Percentiles rank a stretch among this genome's conserved stretches.
phyloP scores from a whole-genome alignment of 768 basidiomycete genomes.

The Russula sp. region DNA sequence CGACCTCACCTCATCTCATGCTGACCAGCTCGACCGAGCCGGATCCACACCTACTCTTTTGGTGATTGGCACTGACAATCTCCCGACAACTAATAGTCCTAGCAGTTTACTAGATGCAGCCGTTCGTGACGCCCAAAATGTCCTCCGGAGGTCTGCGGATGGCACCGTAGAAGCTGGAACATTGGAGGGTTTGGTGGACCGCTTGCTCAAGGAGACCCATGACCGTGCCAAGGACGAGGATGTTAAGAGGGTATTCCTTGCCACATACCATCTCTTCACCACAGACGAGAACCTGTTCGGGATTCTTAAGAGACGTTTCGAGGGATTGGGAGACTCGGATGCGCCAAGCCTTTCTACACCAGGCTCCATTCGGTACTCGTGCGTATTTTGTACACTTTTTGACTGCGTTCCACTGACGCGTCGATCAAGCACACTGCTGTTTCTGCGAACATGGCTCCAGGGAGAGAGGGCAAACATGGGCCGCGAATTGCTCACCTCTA shows the following conservation, averaged over 20 bases:
- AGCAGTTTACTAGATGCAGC: slow-evolving; percentile 9
- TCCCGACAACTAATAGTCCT: neutral
- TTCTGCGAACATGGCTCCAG: slow-evolving; percentile 16
- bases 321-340: slow-evolving; percentile 27
- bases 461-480: slow-evolving; percentile 17
- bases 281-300: slow-evolving; percentile 38
- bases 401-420: neutral
- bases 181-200: slow-evolving; percentile 39
- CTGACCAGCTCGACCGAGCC: neutral
- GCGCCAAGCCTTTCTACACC: neutral
- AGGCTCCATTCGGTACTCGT: slow-evolving; percentile 11
- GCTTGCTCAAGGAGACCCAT: slow-evolving; percentile 30
- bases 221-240: slow-evolving; percentile 31
- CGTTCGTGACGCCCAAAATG: slow-evolving; percentile 7
- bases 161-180: slow-evolving; percentile 38
- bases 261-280: slow-evolving; percentile 40
- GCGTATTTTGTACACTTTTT: neutral
- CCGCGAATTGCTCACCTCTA: slow-evolving; percentile 28
- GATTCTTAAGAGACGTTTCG: slow-evolving; percentile 36
- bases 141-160: slow-evolving; percentile 15
- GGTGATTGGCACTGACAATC: neutral
- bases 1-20: neutral
- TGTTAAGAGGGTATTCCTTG: slow-evolving; percentile 38
- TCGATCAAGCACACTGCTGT: slow-evolving; percentile 5
- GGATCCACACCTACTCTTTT: neutral